Percentiles rank a stretch among this genome's conserved stretches.
Conservation (phyloP, 2,329 filamentous ascomycete species). For the Fusarium zealandicum region DNA sequence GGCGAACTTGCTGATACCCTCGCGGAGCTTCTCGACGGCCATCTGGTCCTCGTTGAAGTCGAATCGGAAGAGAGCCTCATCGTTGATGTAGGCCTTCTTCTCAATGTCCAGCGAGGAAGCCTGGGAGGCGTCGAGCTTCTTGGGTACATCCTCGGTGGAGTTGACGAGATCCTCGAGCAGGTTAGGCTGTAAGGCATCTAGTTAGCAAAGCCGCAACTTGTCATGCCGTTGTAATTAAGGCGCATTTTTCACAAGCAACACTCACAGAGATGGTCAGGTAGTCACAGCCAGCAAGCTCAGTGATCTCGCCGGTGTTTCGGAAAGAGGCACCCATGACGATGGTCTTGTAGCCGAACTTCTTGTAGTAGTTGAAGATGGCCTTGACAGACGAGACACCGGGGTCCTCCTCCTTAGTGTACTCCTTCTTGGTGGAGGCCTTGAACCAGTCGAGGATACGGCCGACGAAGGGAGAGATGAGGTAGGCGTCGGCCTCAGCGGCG, state of each 20-base stretch:
- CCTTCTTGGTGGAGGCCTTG: slow-evolving; percentile 95
- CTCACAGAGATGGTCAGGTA: slow-evolving; percentile 96
- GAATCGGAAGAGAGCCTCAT: slow-evolving; percentile 94
- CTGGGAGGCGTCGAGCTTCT: slow-evolving; percentile 83
- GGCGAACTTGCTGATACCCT: slow-evolving; percentile 99
- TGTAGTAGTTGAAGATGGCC: slow-evolving; percentile 99
- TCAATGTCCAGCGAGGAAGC: slow-evolving; percentile 76
- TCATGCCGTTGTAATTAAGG: too few relatives aligned
- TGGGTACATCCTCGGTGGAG: slow-evolving; percentile 79
- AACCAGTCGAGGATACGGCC: slow-evolving; percentile 99
- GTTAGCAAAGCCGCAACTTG: slow-evolving; percentile 29
- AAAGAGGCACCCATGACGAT: slow-evolving; percentile 99
- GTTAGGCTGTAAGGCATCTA: slow-evolving; percentile 67
- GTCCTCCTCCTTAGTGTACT: slow-evolving; percentile 88
- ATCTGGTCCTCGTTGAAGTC: slow-evolving; percentile 99
- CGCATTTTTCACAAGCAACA: too few relatives aligned
- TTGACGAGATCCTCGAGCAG: slow-evolving; percentile 94
- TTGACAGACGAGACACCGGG: slow-evolving; percentile 95
- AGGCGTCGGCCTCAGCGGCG: slow-evolving; percentile 92
- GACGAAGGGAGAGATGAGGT: slow-evolving; percentile 99
- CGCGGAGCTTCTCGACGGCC: slow-evolving; percentile 98
- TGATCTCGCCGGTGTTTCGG: slow-evolving; percentile 96
- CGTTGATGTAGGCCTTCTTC: slow-evolving; percentile 89
- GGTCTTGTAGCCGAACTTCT: slow-evolving; percentile 99
- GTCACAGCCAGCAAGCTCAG: slow-evolving; percentile 96